phyloP scores from a whole-genome alignment of 371 early-diverging fungal species.

The Mucor circinelloides region DNA sequence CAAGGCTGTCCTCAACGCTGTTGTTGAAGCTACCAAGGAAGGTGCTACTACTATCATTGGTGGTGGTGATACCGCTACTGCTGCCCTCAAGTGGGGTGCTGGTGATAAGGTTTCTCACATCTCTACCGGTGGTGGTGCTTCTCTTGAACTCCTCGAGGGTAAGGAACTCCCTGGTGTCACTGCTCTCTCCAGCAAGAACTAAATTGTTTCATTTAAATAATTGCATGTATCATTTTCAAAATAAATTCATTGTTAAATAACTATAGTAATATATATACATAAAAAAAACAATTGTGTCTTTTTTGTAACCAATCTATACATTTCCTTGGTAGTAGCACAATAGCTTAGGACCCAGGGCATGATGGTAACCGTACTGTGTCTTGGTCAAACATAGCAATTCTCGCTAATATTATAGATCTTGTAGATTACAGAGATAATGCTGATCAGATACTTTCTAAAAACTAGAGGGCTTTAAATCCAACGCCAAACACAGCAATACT shows the following conservation, averaged over 20 bases:
- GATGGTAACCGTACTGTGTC: neutral
- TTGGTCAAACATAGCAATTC: neutral
- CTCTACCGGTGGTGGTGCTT: slow-evolving; percentile 98
- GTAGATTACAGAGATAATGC: neutral
- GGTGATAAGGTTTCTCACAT: slow-evolving; percentile 93
- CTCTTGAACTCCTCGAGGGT: slow-evolving; percentile 95
- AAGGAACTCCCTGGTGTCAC: slow-evolving; percentile 89
- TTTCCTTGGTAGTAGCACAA: neutral
- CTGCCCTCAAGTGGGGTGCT: slow-evolving; percentile 87
- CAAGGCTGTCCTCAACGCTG: slow-evolving; percentile 81
- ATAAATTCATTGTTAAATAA: slow-evolving; percentile 19
- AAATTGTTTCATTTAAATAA: slow-evolving; percentile 13
- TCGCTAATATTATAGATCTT: neutral
- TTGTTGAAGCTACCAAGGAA: slow-evolving; percentile 80
- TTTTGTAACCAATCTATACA: neutral
- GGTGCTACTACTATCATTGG: slow-evolving; percentile 73
- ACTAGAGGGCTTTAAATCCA: neutral
- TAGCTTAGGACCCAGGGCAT: neutral
- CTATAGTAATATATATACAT: too few relatives aligned
- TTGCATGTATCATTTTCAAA: slow-evolving; percentile 24
- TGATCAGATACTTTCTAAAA: neutral
- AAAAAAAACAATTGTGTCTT: neutral
- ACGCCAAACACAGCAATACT: too few relatives aligned
- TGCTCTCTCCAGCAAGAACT: slow-evolving; percentile 74
- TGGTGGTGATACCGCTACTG: slow-evolving; percentile 99